Evolutionary conservation across 139 green algal genomes (phyloP).

Genomic region (Micromonas commoda): DNA sequence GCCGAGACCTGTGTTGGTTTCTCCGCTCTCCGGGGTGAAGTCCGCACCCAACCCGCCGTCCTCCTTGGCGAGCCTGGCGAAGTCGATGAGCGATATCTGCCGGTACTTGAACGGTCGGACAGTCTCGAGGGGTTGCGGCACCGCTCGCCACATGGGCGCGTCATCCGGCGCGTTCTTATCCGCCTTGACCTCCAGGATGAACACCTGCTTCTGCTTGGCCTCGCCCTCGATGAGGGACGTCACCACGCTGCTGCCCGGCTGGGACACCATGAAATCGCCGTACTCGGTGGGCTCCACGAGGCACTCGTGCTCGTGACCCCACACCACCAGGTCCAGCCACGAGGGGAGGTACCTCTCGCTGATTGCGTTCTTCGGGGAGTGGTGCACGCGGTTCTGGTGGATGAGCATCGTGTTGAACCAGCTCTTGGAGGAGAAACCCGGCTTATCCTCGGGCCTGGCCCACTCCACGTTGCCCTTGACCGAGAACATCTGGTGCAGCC

Average conservation of each 20-base stretch:
- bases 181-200: constrained; percentile 75
- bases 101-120: constrained; percentile 46
- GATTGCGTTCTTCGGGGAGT: constrained; percentile 71
- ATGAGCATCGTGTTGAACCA: constrained; percentile 95
- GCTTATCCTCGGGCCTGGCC: constrained; percentile 36
- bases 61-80: neutral
- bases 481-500: constrained; percentile 79
- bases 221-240: constrained; percentile 80
- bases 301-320: constrained; percentile 98
- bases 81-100: constrained; percentile 11
- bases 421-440: constrained; percentile 37
- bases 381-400: constrained; percentile 83
- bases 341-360: constrained; percentile 65
- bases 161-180: constrained; percentile 41
- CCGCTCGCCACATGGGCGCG: constrained; percentile 39
- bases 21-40: neutral
- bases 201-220: constrained; percentile 75
- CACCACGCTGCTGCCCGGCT: constrained; percentile 82
- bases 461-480: constrained; percentile 42
- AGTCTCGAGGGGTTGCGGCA: constrained; percentile 63
- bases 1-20: too few relatives aligned
- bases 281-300: constrained; percentile 28
- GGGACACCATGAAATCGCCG: constrained; percentile 40
- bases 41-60: neutral
- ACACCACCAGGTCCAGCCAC: constrained; percentile 93